Conservation (phyloP, 2,329 filamentous ascomycete species). For the Trichoderma arundinaceum region DNA sequence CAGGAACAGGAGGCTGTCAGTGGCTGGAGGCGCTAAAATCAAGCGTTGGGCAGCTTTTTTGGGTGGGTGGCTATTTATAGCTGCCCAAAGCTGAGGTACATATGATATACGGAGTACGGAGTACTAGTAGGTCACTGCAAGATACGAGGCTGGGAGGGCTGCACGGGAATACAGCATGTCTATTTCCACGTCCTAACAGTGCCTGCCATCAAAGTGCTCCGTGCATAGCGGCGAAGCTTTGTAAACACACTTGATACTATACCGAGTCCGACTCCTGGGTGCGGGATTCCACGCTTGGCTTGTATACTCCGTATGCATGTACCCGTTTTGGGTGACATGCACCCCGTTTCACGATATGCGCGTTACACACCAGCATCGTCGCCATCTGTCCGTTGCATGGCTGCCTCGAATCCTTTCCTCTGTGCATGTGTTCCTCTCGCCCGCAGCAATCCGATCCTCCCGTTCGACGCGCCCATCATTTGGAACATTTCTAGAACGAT, state of each 20-base stretch:
- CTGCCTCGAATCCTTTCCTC: neutral
- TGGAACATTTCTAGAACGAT: slow-evolving; percentile 20
- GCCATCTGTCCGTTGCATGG: neutral
- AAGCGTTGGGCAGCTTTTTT: slow-evolving; percentile 5
- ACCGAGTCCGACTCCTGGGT: too few relatives aligned
- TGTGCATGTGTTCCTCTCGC: neutral
- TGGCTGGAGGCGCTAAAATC: slow-evolving; percentile 6
- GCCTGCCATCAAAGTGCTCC: too few relatives aligned
- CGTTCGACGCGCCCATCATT: neutral
- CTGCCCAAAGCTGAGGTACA: slow-evolving; percentile 1
- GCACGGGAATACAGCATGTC: too few relatives aligned
- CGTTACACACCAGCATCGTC: neutral
- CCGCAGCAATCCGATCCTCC: neutral
- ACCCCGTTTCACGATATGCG: neutral
- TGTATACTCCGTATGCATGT: too few relatives aligned
- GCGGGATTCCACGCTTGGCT: too few relatives aligned
- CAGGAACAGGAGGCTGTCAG: slow-evolving; percentile 12
- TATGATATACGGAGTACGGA: neutral
- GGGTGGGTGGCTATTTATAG: slow-evolving; percentile 11
- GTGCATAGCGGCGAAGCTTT: too few relatives aligned
- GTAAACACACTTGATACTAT: too few relatives aligned
- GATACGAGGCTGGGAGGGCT: too few relatives aligned
- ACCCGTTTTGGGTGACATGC: neutral
- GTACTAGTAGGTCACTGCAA: neutral
- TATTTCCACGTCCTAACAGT: too few relatives aligned